These are phyloP conservation scores for Phanerochaete carnosa DNA, from an alignment of 768 basidiomycete genomes.

Conservation along the genomic window DNA sequence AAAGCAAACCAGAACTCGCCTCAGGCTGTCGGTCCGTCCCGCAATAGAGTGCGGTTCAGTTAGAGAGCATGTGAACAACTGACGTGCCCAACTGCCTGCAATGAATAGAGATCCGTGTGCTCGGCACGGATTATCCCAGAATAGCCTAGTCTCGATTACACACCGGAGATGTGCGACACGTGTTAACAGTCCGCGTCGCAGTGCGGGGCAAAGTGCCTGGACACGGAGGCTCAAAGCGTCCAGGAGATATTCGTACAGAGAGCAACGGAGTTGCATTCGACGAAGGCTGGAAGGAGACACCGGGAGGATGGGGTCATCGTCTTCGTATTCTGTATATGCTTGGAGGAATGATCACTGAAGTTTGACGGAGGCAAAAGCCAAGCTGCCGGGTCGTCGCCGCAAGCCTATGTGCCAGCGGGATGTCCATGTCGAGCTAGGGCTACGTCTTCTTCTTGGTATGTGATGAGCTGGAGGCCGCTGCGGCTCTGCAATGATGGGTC, in stretches of 20 bases:
- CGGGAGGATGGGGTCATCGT: too few species aligned
- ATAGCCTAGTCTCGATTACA: conserved; percentile 3
- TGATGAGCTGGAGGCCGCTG: neutral
- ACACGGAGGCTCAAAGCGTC: too few species aligned
- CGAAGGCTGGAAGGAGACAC: too few species aligned
- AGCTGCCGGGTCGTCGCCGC: neutral
- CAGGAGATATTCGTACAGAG: too few species aligned
- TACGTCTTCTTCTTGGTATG: neutral
- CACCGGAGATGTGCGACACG: conserved; percentile 3
- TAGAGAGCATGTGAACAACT: neutral
- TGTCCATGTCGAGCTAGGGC: neutral
- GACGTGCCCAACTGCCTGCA: neutral
- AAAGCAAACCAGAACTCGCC: neutral
- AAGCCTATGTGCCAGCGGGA: neutral
- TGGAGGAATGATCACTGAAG: neutral
- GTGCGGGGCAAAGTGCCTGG: conserved; percentile 6
- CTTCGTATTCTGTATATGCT: too few species aligned
- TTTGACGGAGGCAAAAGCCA: neutral
- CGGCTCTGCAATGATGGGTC: neutral
- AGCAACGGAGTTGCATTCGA: neutral
- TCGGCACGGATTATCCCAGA: neutral
- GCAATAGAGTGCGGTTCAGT: neutral
- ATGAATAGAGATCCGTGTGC: neutral
- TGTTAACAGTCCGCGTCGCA: neutral
- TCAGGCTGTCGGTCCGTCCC: neutral